phyloP scores from a whole-genome alignment of 2,329 filamentous ascomycete species.

The Cytospora chrysosperma region DNA sequence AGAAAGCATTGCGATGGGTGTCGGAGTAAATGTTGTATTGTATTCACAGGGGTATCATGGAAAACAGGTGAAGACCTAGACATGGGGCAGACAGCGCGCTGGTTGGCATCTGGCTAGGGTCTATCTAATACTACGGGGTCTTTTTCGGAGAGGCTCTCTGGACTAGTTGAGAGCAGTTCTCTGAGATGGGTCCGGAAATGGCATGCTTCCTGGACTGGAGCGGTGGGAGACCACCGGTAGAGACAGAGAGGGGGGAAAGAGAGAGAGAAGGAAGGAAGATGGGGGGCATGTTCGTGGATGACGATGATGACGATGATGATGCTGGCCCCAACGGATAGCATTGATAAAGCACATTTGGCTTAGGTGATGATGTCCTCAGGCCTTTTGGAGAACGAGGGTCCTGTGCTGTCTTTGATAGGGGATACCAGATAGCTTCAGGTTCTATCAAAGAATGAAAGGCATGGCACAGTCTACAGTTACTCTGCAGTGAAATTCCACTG shows the following conservation, averaged over 20 bases:
- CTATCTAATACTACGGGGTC: background rate
- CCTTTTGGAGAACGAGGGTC: background rate
- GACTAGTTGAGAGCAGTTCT: background rate
- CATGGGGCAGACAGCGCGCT: background rate
- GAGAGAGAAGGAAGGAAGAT: background rate
- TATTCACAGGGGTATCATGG: conserved; percentile 6
- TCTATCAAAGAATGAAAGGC: background rate
- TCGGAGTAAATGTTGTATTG: conserved; percentile 24
- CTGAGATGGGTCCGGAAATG: background rate
- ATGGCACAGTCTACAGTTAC: background rate
- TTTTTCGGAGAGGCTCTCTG: background rate
- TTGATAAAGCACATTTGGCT: background rate
- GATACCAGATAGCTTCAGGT: conserved; percentile 14
- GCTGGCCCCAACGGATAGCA: background rate
- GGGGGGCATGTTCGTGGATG: background rate
- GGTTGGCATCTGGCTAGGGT: background rate
- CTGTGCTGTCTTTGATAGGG: conserved; percentile 2
- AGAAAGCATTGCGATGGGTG: conserved; percentile 26
- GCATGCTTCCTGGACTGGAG: background rate
- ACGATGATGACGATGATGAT: background rate
- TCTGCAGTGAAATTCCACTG: no score
- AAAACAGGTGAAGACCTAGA: background rate
- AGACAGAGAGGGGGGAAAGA: background rate
- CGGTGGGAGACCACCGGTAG: background rate
- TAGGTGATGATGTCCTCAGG: background rate